Conservation (phyloP, 768 basidiomycete species). For the Hirschioporus abietinus region DNA sequence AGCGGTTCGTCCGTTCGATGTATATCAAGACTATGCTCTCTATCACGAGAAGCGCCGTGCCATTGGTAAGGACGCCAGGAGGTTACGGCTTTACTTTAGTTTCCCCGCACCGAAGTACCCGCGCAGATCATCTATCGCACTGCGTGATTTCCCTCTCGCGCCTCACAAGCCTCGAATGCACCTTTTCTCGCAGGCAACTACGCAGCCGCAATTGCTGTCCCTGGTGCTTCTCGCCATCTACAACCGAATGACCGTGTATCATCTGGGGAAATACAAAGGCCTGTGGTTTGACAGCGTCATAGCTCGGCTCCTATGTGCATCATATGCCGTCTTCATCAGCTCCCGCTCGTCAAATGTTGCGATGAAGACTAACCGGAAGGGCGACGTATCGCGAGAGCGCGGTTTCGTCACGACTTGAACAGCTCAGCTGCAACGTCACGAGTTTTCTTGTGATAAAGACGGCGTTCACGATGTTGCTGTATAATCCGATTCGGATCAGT, state of each 20-base stretch:
- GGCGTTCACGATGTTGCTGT: not conserved
- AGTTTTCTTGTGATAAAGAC: not conserved
- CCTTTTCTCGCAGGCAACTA: not conserved
- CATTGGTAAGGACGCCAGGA: not conserved
- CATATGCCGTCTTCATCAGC: not conserved
- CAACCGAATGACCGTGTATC: not conserved
- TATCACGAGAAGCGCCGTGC: not conserved
- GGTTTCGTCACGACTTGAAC: not conserved
- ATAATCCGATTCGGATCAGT: not conserved
- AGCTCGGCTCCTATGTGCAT: not conserved
- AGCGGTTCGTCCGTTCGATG: not conserved
- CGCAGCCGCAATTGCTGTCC: not conserved
- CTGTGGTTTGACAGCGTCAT: not conserved
- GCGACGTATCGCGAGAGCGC: not conserved
- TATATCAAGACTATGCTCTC: not conserved
- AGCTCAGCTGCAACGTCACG: not conserved
- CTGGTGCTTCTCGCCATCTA: not conserved
- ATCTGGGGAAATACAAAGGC: not conserved
- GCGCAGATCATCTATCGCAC: conserved; percentile 1
- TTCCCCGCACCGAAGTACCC: conserved; percentile 1
- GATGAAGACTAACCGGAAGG: not conserved
- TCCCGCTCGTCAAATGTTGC: not conserved
- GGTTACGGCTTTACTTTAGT: not conserved
- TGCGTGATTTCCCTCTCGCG: not conserved
- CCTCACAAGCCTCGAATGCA: not conserved